phyloP scores from a whole-genome alignment of 108 stramenopile genomes.

The Cyclotella choctawhatcheeana region DNA sequence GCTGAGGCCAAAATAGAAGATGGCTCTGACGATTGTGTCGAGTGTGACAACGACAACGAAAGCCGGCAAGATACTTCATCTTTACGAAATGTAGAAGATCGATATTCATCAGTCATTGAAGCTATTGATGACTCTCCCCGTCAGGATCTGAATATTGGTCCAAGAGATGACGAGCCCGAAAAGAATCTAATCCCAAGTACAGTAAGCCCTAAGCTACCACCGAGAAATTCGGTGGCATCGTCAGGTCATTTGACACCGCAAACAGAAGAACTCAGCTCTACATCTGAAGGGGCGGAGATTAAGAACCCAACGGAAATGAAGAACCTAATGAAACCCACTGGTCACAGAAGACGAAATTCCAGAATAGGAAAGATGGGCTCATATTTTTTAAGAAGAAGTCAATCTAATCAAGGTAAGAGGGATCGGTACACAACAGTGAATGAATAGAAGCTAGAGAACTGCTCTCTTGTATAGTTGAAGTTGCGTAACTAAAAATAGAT shows the following conservation, averaged over 20 bases:
- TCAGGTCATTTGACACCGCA: background rate
- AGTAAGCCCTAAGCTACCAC: background rate
- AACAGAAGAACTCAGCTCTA: background rate
- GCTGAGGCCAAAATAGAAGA: no score
- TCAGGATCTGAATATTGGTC: background rate
- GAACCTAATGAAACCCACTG: background rate
- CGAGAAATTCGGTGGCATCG: background rate
- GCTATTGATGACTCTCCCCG: background rate
- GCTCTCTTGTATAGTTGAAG: background rate
- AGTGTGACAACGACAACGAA: background rate
- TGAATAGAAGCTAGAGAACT: background rate
- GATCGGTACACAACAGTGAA: background rate
- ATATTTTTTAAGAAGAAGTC: background rate
- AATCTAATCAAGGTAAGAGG: no score
- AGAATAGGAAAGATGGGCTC: constrained; percentile 3
- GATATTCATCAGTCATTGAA: background rate
- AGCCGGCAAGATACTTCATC: background rate
- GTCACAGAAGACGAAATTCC: background rate
- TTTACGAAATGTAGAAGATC: background rate
- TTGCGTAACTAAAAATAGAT: no score
- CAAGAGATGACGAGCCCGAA: no score
- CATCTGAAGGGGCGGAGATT: background rate
- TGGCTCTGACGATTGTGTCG: background rate
- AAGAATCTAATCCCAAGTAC: no score
- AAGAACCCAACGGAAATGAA: background rate